Evolutionary conservation across 2,329 filamentous ascomycete species (phyloP).

Genomic region (Pestalotiopsis sp.): DNA sequence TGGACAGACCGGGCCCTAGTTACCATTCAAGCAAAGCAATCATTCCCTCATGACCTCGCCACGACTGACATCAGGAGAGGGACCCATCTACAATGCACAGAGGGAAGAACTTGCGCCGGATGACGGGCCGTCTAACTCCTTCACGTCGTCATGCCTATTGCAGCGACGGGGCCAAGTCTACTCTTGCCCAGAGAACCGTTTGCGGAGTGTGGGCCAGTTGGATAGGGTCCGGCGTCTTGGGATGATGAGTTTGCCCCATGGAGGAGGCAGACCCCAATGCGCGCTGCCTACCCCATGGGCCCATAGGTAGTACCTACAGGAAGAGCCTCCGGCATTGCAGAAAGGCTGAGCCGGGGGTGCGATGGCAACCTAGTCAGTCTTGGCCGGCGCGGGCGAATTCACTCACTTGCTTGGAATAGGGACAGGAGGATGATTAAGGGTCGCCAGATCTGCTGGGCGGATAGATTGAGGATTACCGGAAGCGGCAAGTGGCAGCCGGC

Average conservation of each 20-base stretch:
- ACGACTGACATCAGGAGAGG: not conserved
- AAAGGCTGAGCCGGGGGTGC: not conserved
- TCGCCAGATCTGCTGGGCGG: conserved; percentile 10
- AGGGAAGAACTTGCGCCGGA: conserved; percentile 9
- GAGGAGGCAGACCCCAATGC: not conserved
- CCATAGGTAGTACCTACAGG: not conserved
- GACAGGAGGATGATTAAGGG: conserved; percentile 12
- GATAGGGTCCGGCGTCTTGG: conserved; percentile 2
- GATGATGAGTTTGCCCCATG: not conserved
- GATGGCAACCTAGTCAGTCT: not conserved
- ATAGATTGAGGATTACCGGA: conserved; percentile 17
- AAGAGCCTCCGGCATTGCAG: conserved; percentile 7
- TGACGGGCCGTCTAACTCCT: conserved; percentile 13
- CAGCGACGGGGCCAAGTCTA: not conserved
- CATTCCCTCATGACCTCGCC: conserved; percentile 2
- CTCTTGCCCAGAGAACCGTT: not conserved
- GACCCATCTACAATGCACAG: not conserved
- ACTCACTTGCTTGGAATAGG: not conserved
- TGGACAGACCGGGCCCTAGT: not conserved
- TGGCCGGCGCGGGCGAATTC: conserved; percentile 8
- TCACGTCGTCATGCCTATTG: conserved; percentile 1
- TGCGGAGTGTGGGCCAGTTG: not conserved
- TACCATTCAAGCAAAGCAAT: not conserved
- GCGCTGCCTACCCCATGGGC: not conserved
- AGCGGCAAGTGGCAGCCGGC: conserved; percentile 12